Conservation (phyloP, 2,329 filamentous ascomycete species). For the Coniochaeta sp. region DNA sequence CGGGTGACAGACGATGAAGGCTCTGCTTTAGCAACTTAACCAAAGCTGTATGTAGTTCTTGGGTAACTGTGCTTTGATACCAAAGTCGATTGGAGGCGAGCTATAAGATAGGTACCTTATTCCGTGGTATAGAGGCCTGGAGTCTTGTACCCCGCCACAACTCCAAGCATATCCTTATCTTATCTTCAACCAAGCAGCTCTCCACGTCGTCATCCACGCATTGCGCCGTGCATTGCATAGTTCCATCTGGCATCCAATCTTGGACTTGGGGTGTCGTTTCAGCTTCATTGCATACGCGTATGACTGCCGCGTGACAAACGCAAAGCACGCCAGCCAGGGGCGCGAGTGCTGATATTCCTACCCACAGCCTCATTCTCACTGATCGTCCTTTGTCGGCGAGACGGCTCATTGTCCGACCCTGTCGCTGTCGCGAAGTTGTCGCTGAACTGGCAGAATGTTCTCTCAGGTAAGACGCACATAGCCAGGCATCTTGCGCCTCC, state of each 20-base stretch:
- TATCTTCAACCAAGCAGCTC: not conserved
- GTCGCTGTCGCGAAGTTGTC: not conserved
- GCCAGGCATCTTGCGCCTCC: not conserved
- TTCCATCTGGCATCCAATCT: not conserved
- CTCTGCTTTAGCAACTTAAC: too few species aligned
- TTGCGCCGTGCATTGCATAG: not conserved
- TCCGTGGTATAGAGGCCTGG: too few species aligned
- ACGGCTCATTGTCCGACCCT: not conserved
- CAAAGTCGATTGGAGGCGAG: too few species aligned
- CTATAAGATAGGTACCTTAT: too few species aligned
- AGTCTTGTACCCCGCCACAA: not conserved
- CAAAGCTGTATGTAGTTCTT: too few species aligned
- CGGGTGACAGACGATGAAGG: too few species aligned
- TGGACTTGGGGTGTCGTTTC: not conserved
- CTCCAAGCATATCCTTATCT: not conserved
- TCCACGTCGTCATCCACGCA: not conserved
- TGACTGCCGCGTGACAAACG: not conserved
- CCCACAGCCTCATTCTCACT: not conserved
- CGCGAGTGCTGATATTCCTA: not conserved
- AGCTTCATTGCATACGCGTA: not conserved
- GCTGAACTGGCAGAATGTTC: not conserved
- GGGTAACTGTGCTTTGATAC: too few species aligned
- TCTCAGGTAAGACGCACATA: slow-evolving; percentile 5
- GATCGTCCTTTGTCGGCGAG: not conserved
- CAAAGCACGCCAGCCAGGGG: not conserved